Evolutionary conservation across 176 grass and related monocot genomes (phyloP).

Genomic region (Rhynchospora tenuis): DNA sequence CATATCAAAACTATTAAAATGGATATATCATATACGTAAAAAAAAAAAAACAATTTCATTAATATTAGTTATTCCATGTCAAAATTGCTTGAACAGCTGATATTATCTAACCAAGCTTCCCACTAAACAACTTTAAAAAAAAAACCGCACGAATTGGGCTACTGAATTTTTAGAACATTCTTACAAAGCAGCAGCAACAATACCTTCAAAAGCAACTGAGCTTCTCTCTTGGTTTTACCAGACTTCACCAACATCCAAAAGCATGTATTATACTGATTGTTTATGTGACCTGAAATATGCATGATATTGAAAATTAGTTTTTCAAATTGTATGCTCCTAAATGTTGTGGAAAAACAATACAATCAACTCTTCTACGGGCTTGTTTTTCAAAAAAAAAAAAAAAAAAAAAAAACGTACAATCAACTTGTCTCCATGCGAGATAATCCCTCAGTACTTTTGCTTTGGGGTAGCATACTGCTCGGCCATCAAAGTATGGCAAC

Average conservation of each 20-base stretch:
- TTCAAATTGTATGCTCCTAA: neutral
- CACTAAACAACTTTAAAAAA: conserved; percentile 5
- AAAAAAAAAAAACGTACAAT: too few species aligned
- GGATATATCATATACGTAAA: too few species aligned
- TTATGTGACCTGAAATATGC: too few species aligned
- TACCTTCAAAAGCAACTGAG: conserved; percentile 64
- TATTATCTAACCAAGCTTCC: neutral
- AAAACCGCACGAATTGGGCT: neutral
- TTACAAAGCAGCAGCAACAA: conserved; percentile 12
- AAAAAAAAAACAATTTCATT: neutral
- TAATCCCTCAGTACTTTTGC: conserved; percentile 61
- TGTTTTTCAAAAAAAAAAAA: too few species aligned
- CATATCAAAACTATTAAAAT: too few species aligned
- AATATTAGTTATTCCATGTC: neutral
- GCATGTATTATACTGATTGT: too few species aligned
- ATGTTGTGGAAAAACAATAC: conserved; percentile 30
- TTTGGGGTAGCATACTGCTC: conserved; percentile 85
- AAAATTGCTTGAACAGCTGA: neutral
- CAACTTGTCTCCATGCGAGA: conserved; percentile 84
- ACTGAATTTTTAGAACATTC: neutral
- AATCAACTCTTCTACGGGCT: too few species aligned
- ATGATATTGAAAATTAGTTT: neutral
- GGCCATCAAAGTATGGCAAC: conserved; percentile 71
- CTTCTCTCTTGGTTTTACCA: conserved; percentile 55
- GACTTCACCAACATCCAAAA: conserved; percentile 88